phyloP scores from a whole-genome alignment of 1,284 basidiomycete species.

The Moesziomyces aphidis region DNA sequence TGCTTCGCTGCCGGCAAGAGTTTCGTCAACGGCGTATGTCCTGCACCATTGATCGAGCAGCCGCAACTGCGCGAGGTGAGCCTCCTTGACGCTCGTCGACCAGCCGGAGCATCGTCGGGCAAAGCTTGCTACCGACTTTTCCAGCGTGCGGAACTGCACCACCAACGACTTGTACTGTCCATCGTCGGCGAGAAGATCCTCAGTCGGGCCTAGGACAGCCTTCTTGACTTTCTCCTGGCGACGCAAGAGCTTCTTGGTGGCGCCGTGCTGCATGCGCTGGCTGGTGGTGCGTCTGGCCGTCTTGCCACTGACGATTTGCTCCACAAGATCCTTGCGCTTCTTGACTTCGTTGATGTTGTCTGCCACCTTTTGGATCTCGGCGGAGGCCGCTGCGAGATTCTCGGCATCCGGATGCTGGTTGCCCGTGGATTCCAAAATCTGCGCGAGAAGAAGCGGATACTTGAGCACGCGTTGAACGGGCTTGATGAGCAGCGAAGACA shows the following conservation, averaged over 20 bases:
- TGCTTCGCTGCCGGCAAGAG: conserved; percentile 13
- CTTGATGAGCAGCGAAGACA: conserved; percentile 85
- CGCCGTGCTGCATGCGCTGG: conserved; percentile 45
- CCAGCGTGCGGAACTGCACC: conserved; percentile 40
- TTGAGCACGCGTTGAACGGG: conserved; percentile 73
- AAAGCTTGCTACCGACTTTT: conserved; percentile 37
- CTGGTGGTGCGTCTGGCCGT: conserved; percentile 31
- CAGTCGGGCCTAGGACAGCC: conserved; percentile 29
- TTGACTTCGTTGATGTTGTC: conserved; percentile 87
- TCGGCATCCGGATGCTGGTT: conserved; percentile 80
- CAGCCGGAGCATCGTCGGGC: conserved; percentile 44
- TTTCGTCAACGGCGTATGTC: conserved; percentile 45
- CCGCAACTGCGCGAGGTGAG: conserved; percentile 43
- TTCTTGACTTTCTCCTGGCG: conserved; percentile 53
- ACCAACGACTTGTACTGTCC: conserved; percentile 46
- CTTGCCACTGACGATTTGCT: conserved; percentile 56
- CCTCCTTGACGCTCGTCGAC: conserved; percentile 39
- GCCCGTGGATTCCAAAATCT: conserved; percentile 77
- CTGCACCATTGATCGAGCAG: conserved; percentile 50
- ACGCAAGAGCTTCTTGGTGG: conserved; percentile 50
- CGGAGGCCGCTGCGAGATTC: conserved; percentile 76
- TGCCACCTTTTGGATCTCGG: conserved; percentile 80
- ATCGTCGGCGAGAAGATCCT: conserved; percentile 40
- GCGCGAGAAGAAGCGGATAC: conserved; percentile 84
- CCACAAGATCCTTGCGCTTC: conserved; percentile 80